Evolutionary conservation across 2,329 filamentous ascomycete species (phyloP), one percentile per base, ranked within the genome.

Genomic region (Alternaria sp.): DNA sequence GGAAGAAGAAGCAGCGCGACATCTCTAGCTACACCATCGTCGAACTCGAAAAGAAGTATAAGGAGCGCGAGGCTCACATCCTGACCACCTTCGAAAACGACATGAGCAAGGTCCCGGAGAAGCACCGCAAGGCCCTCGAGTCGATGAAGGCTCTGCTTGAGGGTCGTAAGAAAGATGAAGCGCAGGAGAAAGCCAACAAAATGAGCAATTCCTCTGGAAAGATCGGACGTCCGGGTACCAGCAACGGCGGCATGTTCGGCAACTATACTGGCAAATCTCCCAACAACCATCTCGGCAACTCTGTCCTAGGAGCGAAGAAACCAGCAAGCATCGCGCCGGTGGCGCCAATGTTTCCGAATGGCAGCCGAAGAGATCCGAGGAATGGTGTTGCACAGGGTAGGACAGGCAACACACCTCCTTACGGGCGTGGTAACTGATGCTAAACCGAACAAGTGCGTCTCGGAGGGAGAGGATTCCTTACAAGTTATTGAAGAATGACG

Each of bases 221-320:
- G 47, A 5, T 14, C 16, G 43, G 11, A 39, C 14, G 34, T 18
- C 28, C 41, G n/a, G 41, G 36, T 36, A 44, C 28, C 16, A 38
- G 22, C 11, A 38, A 38, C 9, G 14, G 28, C 6, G 48, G 48
- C 22, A 59, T 59, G 47, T 38, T 48, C 16, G 47, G 52, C 32
- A 41, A 20, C 18, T 62, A 32, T 46, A 46, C 68, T 2, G 65
- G 66, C 2, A 63, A 52, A 5, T 67, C 63, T 14, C 4, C 18
- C 30, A 36, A 12, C 5, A 49, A 34, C n/a, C 61, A 20, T 42
- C 49, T 69, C 3, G 66, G 67, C 1, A 63, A 52, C 9, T 71
- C 64, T 16, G 42, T 67, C 26, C 57, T 71, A 14, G 68, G 71
- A 0, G 20, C 46, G 12, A 65, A 64, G 59, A 70, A 66, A 54